Conservation (phyloP, 768 basidiomycete genomes). For the Psilocybe sp. region DNA sequence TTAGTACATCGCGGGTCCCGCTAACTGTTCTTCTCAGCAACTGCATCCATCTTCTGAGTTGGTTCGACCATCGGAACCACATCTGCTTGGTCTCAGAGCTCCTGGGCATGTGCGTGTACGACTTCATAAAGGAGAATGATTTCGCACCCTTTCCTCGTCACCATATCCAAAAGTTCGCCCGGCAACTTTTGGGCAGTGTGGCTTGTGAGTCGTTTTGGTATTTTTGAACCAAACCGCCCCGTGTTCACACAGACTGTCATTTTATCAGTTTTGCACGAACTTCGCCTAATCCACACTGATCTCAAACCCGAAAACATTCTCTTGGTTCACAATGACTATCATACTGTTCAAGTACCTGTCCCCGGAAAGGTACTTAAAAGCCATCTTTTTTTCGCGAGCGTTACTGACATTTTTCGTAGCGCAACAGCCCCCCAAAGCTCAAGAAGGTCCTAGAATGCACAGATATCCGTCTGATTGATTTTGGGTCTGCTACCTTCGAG, state of each 20-base stretch:
- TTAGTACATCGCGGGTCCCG: constrained; percentile 9
- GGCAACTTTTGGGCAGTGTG: constrained; percentile 87
- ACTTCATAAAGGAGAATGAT: constrained; percentile 97
- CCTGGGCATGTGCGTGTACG: constrained; percentile 96
- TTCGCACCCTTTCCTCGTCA: constrained; percentile 95
- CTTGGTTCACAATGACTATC: constrained; percentile 82
- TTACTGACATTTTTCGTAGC: constrained; percentile 35
- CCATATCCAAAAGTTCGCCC: constrained; percentile 95
- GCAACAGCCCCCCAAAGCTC: constrained; percentile 59
- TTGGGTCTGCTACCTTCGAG: constrained; percentile 97
- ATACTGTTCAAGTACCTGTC: constrained; percentile 53
- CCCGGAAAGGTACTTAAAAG: constrained; percentile 57
- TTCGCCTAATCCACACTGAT: constrained; percentile 94
- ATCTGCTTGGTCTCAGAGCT: constrained; percentile 96
- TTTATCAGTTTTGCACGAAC: constrained; percentile 78
- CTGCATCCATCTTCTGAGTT: constrained; percentile 93
- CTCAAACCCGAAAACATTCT: constrained; percentile 99
- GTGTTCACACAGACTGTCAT: constrained; percentile 15
- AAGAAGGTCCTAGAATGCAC: constrained; percentile 84
- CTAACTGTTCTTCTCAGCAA: constrained; percentile 55
- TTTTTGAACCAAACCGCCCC: constrained; percentile 1
- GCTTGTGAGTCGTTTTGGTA: constrained; percentile 63
- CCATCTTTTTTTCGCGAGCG: background rate
- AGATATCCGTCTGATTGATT: constrained; percentile 95
- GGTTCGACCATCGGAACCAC: constrained; percentile 97